Evolutionary conservation across 2,329 filamentous ascomycete species (phyloP), one percentile per base, ranked within the genome.

Genomic region (Diplodia intermedia): DNA sequence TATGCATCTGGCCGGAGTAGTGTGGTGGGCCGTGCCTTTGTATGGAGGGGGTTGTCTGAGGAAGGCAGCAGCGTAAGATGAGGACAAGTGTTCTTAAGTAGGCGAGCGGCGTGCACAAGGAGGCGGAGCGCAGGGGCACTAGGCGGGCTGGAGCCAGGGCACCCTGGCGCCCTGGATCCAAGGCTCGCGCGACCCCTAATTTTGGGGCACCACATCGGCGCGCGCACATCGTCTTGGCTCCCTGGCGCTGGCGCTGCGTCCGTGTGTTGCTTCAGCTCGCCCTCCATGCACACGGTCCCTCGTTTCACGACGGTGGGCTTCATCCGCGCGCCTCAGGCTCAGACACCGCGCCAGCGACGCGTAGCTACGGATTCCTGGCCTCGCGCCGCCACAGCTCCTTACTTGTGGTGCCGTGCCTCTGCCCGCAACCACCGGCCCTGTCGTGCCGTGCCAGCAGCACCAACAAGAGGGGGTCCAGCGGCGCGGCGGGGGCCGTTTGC

Each of bases 41-140:
- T 68, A 68, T 38, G 56, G 66, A 57, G 50, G 49, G 20, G 50
- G 57, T 68, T 57, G 57, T 55, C 18, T 53, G 57, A 68, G 50
- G 23, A 49, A 68, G 52, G 66, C 43, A 61, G 57, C 47, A 67
- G 65, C 60, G 26, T 31, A 31, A 31, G 43, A 52, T 52, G 60
- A 36, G 66, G 66, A 68, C 66, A 68, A 60, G 66, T 68, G 66
- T 62, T 55, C 53, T 68, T 68, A 63, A 62, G 47, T 67, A 68
- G 60, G 50, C 56, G 47, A 47, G 50, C 33, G 50, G 40, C 57
- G 56, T 50, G 26, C 49, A 40, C 49, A 56, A 50, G 66, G 55
- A 63, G 47, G 66, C 47, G 47, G 56, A 54, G 47, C 36, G 56
- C 55, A 50, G 56, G 49, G 54, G 47, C 55, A 33, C 55, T 57